Percentiles rank a stretch among this genome's conserved stretches.
phyloP scores from a whole-genome alignment of 1,139 yeast species.

The Pneumocystis wakefieldiae region DNA sequence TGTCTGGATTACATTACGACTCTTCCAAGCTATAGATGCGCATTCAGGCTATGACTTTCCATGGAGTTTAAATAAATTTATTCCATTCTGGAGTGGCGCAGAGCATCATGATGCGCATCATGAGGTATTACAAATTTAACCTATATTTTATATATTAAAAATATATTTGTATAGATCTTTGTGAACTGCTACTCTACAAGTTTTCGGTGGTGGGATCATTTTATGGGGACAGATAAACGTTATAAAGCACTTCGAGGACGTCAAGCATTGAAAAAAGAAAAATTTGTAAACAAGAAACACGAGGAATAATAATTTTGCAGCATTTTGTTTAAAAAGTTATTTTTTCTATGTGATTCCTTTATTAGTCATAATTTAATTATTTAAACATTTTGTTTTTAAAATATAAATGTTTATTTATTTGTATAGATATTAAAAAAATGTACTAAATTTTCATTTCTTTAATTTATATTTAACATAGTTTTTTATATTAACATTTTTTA shows the following conservation, averaged over 20 bases:
- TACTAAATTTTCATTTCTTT: not conserved
- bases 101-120: constrained; percentile 96
- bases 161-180: not conserved
- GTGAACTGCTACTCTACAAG: constrained; percentile 86
- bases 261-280: constrained; percentile 5
- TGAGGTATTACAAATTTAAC: constrained; percentile 43
- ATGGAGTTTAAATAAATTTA: constrained; percentile 76
- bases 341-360: not conserved
- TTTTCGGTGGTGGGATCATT: constrained; percentile 86
- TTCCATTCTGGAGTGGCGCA: constrained; percentile 97
- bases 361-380: not conserved
- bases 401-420: not conserved
- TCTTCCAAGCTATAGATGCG: constrained; percentile 89
- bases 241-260: constrained; percentile 11
- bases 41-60: constrained; percentile 97
- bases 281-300: not conserved
- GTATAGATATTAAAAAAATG: not conserved
- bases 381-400: not conserved
- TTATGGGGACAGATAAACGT: constrained; percentile 51
- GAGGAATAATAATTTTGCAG: not conserved
- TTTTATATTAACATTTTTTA: not conserved
- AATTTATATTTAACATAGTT: not conserved
- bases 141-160: not conserved
- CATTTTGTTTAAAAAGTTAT: not conserved
- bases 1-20: constrained; percentile 73